Base-by-base conservation (phyloP, 805 yeast species). In the Hanseniaspora meyeri region DNA sequence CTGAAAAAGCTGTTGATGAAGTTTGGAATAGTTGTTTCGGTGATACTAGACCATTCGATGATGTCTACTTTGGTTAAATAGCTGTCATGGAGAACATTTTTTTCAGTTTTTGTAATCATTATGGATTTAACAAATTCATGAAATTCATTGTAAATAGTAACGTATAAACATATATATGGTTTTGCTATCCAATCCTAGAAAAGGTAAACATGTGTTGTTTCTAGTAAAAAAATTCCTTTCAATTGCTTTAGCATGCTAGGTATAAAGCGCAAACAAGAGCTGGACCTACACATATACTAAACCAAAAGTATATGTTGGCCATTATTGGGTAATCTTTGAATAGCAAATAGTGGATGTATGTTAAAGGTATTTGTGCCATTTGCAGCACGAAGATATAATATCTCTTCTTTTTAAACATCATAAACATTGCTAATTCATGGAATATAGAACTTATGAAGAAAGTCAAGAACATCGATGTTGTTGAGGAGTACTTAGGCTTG, bases 41-140 rank as follows among this genome's bases (percentile, higher is more conserved):
- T 64, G 98, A 93, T 65, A 91, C 97, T 1, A 75, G 98, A 64
- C 98, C 98, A 1, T 93, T 88, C 69, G 97, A 93, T 63, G 83
- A 87, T 64, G 90, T 93, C 38, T 93, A 87, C 67, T 52, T 52
- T 52, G 56, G 56, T 34, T 50, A 31, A 47, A 32, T 7, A 32
- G 36, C 36, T 24, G 3, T 24, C 27, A 24, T 24, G 27, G 3
- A 24, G 5, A 24, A 24, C 27, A 24, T 3, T 24, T 24, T 24
- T 3, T 24, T 24, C n/a, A n/a, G 27, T 24, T 24, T 3, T 24
- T 4, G 27, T 24, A 24, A 24, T 5, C 27, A 34, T 34, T 34
- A 11, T 19, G 29, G 11, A 16, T 19, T 19, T 19, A 1, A 40
- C 4, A 40, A 17, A 24, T 24, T 5, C 3, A 24, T 24, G 27